Evolutionary conservation across 2,329 filamentous ascomycete species (phyloP), one percentile per base, ranked within the genome.

Genomic region (Colletotrichum sp.): DNA sequence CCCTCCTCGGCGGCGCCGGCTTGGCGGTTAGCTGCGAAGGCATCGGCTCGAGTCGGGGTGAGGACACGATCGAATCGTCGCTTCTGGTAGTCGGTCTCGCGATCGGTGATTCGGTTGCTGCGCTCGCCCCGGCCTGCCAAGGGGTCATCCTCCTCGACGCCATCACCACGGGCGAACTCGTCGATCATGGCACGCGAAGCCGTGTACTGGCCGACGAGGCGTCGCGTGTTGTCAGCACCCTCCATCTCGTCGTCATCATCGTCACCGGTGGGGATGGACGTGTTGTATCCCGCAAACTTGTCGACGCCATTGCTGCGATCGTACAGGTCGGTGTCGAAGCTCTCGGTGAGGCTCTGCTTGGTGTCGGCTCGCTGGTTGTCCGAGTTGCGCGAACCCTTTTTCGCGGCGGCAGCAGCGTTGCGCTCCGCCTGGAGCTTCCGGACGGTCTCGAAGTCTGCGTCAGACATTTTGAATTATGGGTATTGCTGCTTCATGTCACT

Each of bases 41-140:
- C 93, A 83, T 98, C 96, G 77, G 93, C 95, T 81, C 95, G 93
- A 11, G 95, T 96, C 6, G 96, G 96, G 27, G 95, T 97, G 78
- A 99, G 89, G 69, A 92, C 93, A 77, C 97, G 95, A 83, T 98
- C 93, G 85, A 98, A 98, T 76, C 96, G 93, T 79, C 96, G 95
- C 87, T 98, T 98, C 87, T 99, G 98, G 84, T 99, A 99, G 83
- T 99, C 96, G 78, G 96, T 98, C 88, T 99, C 96, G 81, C 97
- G 94, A 83, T 98, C 96, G 77, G 93, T 90, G 82, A 99, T 99
- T 81, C 96, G 93, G 74, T 94, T 96, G 84, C 95, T 95, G 86
- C 96, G 95, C 88, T 99, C 97, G 80, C 92, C 91, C 80, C 93
- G 92, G 61, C 94, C 95, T 67, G 96, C 90, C 78, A 99, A 89